phyloP scores from a whole-genome alignment of 139 green algal genomes.

The Chlamydomonas schloesseri region DNA sequence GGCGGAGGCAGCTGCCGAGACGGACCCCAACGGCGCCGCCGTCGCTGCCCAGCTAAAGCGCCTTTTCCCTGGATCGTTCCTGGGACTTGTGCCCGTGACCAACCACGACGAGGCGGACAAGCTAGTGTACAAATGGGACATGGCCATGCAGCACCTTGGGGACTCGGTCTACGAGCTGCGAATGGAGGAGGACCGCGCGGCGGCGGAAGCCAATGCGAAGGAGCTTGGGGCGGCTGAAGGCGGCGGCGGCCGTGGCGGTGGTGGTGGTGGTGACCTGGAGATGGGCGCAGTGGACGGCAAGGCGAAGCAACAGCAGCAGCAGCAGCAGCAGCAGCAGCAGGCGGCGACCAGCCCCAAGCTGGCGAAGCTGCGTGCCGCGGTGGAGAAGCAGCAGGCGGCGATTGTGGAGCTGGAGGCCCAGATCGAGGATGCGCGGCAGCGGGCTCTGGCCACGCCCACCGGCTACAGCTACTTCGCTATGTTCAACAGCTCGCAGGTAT shows the following conservation, averaged over 20 bases:
- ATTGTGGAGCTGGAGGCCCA: not conserved
- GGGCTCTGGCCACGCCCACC: not conserved
- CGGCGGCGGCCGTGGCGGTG: too few relatives aligned
- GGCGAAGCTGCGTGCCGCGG: too few relatives aligned
- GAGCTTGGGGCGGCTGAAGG: too few relatives aligned
- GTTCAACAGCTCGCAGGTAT: slow-evolving; percentile 24
- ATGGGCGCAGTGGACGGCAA: too few relatives aligned
- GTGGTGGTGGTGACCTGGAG: too few relatives aligned
- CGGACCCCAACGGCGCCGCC: slow-evolving; percentile 12
- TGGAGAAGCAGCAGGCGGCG: not conserved
- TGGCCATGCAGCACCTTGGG: not conserved
- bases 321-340: too few relatives aligned
- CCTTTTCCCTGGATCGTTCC: slow-evolving; percentile 7
- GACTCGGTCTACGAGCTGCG: not conserved
- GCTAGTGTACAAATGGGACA: not conserved
- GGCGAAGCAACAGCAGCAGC: too few relatives aligned
- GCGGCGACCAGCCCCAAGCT: too few relatives aligned
- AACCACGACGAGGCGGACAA: slow-evolving; percentile 4
- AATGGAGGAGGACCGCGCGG: not conserved
- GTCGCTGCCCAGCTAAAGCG: not conserved
- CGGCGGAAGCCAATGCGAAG: too few relatives aligned
- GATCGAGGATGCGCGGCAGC: not conserved
- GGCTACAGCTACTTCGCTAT: slow-evolving; percentile 20
- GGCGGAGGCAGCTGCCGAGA: not conserved
- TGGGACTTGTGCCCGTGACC: slow-evolving; percentile 11